These are phyloP conservation scores for Sonneratia caseolaris DNA, from an alignment of 345 rosid species.

Conservation along the genomic window DNA sequence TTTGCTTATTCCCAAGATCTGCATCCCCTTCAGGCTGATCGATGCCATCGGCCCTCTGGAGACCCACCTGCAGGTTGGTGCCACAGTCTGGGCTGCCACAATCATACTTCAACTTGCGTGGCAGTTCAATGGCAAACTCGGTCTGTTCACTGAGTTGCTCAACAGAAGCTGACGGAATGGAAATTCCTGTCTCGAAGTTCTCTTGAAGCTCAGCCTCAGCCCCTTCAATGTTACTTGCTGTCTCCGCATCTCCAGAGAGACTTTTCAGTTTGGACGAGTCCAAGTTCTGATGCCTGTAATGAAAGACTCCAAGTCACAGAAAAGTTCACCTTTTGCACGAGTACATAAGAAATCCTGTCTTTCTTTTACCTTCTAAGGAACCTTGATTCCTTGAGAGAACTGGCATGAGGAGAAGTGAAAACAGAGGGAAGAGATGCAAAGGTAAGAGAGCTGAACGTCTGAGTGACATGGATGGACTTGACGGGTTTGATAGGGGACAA, in stretches of 20 bases:
- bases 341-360: background rate
- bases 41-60: slow-evolving; percentile 13
- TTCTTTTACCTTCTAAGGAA: slow-evolving; percentile 56
- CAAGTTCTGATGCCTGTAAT: slow-evolving; percentile 36
- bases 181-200: slow-evolving; percentile 37
- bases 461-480: slow-evolving; percentile 52
- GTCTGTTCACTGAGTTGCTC: slow-evolving; percentile 33
- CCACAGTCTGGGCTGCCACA: slow-evolving; percentile 50
- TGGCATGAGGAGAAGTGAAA: slow-evolving; percentile 89
- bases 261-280: slow-evolving; percentile 37
- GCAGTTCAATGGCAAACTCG: slow-evolving; percentile 38
- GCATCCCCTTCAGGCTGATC: slow-evolving; percentile 14
- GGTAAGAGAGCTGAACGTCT: slow-evolving; percentile 59
- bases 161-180: slow-evolving; percentile 35
- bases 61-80: slow-evolving; percentile 19
- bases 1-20: slow-evolving; percentile 25
- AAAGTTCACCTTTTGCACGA: background rate
- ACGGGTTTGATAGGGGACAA: slow-evolving; percentile 92
- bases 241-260: slow-evolving; percentile 25
- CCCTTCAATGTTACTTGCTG: slow-evolving; percentile 16
- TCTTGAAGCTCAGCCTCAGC: slow-evolving; percentile 23
- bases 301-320: slow-evolving; percentile 1
- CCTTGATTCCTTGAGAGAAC: slow-evolving; percentile 66
- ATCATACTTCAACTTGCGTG: slow-evolving; percentile 37
- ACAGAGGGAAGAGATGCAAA: slow-evolving; percentile 71